phyloP scores from a whole-genome alignment of 1,284 basidiomycete genomes.

The Marasmius oreades region DNA sequence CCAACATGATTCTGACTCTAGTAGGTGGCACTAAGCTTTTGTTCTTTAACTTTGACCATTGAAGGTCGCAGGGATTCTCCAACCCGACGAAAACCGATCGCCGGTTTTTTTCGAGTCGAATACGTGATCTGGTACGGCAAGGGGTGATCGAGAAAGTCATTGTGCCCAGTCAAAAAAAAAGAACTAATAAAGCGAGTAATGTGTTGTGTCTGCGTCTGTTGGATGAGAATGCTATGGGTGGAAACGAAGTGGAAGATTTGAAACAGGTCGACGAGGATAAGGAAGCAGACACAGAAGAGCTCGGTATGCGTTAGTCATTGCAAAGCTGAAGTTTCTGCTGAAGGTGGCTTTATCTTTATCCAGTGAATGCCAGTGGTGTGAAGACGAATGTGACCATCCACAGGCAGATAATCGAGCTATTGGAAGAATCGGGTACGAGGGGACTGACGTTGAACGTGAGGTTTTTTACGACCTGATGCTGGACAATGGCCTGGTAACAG shows the following conservation, averaged over 20 bases:
- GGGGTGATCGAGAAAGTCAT: constrained; percentile 71
- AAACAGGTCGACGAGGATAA: constrained; percentile 34
- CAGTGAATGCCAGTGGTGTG: constrained; percentile 33
- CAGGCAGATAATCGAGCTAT: constrained; percentile 67
- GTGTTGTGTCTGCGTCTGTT: constrained; percentile 64
- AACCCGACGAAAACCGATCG: constrained; percentile 71
- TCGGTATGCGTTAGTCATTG: constrained; percentile 22
- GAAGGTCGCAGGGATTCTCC: constrained; percentile 54
- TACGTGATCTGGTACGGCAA: constrained; percentile 66
- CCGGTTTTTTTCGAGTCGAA: constrained; percentile 70
- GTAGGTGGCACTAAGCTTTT: constrained; percentile 37
- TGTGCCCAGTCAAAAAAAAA: constrained; percentile 52
- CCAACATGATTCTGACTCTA: constrained; percentile 66
- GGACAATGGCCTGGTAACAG: not conserved
- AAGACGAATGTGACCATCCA: constrained; percentile 66
- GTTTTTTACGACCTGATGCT: constrained; percentile 2
- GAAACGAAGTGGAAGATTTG: constrained; percentile 27
- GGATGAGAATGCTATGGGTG: constrained; percentile 23
- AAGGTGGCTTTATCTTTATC: constrained; percentile 9
- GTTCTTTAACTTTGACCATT: constrained; percentile 1
- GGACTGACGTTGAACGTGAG: constrained; percentile 72
- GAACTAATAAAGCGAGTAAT: constrained; percentile 36
- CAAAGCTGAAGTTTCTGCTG: constrained; percentile 1
- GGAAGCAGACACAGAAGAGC: constrained; percentile 34
- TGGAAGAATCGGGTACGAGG: constrained; percentile 59